These are phyloP conservation scores for Atalantia buxifolia DNA, from an alignment of 345 rosid species.

Conservation along the genomic window DNA sequence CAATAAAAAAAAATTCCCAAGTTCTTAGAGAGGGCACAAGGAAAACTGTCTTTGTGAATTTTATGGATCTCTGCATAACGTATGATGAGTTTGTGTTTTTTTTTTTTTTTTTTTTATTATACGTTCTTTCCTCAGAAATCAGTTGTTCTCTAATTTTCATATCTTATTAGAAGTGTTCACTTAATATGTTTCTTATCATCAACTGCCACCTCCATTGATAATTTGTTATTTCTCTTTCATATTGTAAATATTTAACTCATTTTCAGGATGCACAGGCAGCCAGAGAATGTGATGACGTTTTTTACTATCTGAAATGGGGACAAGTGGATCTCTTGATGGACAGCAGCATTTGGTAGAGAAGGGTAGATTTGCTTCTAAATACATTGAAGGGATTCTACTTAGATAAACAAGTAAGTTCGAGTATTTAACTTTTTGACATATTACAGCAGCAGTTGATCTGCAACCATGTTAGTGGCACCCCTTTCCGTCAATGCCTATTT, in stretches of 20 bases:
- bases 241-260: background rate
- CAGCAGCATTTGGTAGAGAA: constrained; percentile 41
- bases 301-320: constrained; percentile 44
- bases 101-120: background rate
- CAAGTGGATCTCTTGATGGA: constrained; percentile 41
- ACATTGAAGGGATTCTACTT: constrained; percentile 40
- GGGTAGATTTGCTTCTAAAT: constrained; percentile 38
- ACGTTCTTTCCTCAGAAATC: background rate
- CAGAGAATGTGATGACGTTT: constrained; percentile 47
- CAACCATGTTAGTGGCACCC: background rate
- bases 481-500: background rate
- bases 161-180: background rate
- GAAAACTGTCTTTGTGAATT: constrained; percentile 94
- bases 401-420: constrained; percentile 28
- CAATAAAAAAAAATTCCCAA: constrained; percentile 1
- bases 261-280: constrained; percentile 44
- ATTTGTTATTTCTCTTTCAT: background rate
- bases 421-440: background rate
- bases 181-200: background rate
- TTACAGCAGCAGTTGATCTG: background rate
- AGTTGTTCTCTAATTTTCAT: background rate
- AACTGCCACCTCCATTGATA: background rate
- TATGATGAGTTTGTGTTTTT: constrained; percentile 18
- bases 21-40: constrained; percentile 98
- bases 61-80: constrained; percentile 97